Base-by-base conservation (phyloP, 371 early-diverging fungal genomes). In the Mortierella sp. region DNA sequence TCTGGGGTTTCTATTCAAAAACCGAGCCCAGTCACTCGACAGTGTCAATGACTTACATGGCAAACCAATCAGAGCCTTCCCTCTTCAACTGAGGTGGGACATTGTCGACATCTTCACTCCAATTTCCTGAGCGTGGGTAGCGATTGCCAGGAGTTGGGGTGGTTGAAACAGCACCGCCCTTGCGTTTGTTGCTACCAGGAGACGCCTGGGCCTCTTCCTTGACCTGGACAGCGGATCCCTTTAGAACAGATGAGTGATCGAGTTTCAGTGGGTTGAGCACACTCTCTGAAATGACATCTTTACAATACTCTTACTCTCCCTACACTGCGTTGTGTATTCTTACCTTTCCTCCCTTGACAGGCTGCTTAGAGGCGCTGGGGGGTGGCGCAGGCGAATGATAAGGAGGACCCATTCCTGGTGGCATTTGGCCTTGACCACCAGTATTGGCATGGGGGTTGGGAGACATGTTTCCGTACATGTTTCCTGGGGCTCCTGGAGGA, bases 31-130 rank as follows among this genome's bases (percentile, higher is more conserved):
- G 37, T 37, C 37, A 28, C 7, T n/a, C 14, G 14, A 47, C 46
- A 18, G 15, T 37, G 37, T n/a, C 37, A 37, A 9, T 37, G 37
- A 37, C 90, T 76, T 85, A 89, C 88, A 92, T 84, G 59, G 91
- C 92, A 83, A 92, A 87, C 96, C 96, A 96, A 85, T 95, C 96
- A 15, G 81, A 74, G 18, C 94, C 94, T 84, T 95, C 95, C 29
- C 87, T 89, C 80, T 92, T 94, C 85, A 90, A 84, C 59, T 85
- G 88, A 12, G 89, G 75, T 15, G 94, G 94, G 21, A 93, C 90
- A 21, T 74, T 87, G 45, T 94, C 93, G 2, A 90, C 91, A 68
- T 93, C 94, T 51, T 95, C 84, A 72, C 95, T 94, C 59, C 89
- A 89, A 43, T 93, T 81, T 37, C 37, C 37, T 5, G 37, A 37